phyloP scores from a whole-genome alignment of 371 early-diverging fungal species.

The Circinella minor region DNA sequence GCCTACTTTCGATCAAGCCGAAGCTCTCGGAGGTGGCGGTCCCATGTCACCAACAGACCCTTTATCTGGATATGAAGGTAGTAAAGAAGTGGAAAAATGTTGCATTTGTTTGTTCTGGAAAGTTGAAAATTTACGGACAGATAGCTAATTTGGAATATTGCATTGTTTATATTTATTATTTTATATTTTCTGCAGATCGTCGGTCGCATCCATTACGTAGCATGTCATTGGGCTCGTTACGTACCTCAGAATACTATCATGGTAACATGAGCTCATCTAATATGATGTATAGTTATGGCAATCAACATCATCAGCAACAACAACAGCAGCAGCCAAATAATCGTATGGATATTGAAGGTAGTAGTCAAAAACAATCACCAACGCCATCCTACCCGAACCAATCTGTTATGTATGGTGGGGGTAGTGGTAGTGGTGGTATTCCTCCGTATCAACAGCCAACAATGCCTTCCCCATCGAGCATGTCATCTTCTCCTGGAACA shows the following conservation, averaged over 20 bases:
- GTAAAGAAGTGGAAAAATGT: not conserved
- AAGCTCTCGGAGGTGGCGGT: constrained; percentile 15
- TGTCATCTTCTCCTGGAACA: constrained; percentile 41
- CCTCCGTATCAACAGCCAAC: constrained; percentile 23
- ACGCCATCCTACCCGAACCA: constrained; percentile 16
- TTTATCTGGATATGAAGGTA: constrained; percentile 16
- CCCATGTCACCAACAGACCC: constrained; percentile 31
- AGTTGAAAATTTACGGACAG: not conserved
- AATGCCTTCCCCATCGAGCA: constrained; percentile 39
- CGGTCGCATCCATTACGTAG: constrained; percentile 39
- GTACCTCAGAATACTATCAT: not conserved
- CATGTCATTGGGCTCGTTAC: constrained; percentile 34
- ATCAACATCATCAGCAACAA: not conserved
- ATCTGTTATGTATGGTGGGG: constrained; percentile 14
- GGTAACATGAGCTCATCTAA: constrained; percentile 5
- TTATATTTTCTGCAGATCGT: constrained; percentile 23
- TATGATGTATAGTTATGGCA: constrained; percentile 11
- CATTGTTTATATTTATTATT: not conserved
- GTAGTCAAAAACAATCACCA: constrained; percentile 14
- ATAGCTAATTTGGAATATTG: not conserved
- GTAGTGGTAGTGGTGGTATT: not conserved
- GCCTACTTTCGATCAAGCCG: constrained; percentile 33
- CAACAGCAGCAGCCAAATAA: not conserved
- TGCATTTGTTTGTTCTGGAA: not conserved
- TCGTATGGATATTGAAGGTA: constrained; percentile 9